Evolutionary conservation across 2,329 filamentous ascomycete species (phyloP).

Genomic region (Fonsecaea multimorphosa): DNA sequence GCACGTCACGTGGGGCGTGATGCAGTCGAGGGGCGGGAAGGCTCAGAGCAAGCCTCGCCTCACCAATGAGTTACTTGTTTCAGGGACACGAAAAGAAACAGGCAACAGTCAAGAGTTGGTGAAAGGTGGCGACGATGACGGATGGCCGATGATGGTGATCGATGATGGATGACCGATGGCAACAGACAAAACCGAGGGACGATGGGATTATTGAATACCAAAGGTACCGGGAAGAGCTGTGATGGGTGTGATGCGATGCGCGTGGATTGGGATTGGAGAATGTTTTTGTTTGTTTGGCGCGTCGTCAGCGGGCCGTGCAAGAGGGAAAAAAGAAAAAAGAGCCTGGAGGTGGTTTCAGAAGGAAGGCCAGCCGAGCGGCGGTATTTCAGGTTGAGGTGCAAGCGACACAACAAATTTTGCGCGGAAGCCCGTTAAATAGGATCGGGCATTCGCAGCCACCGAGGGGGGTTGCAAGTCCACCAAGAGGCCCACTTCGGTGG

Average conservation of each 20-base stretch:
- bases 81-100: not conserved
- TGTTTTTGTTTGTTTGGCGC: slow-evolving; percentile 6
- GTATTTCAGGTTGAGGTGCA: slow-evolving; percentile 9
- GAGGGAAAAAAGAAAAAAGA: not conserved
- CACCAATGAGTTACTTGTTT: slow-evolving; percentile 2
- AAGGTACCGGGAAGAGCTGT: not conserved
- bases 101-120: not conserved
- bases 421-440: slow-evolving; percentile 8
- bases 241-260: not conserved
- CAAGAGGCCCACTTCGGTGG: not conserved
- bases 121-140: not conserved
- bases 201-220: not conserved
- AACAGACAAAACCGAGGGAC: not conserved
- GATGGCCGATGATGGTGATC: not conserved
- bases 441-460: slow-evolving; percentile 8
- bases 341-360: slow-evolving; percentile 2
- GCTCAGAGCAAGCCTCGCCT: not conserved
- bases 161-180: not conserved
- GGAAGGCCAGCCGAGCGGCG: slow-evolving; percentile 7
- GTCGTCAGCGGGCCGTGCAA: slow-evolving; percentile 1
- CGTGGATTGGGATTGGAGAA: slow-evolving; percentile 7
- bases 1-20: slow-evolving; percentile 1
- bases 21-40: slow-evolving; percentile 1
- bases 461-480: slow-evolving; percentile 3
- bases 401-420: slow-evolving; percentile 7